Evolutionary conservation across 2,329 filamentous ascomycete genomes (phyloP).

Genomic region (Trichoderma koningii): DNA sequence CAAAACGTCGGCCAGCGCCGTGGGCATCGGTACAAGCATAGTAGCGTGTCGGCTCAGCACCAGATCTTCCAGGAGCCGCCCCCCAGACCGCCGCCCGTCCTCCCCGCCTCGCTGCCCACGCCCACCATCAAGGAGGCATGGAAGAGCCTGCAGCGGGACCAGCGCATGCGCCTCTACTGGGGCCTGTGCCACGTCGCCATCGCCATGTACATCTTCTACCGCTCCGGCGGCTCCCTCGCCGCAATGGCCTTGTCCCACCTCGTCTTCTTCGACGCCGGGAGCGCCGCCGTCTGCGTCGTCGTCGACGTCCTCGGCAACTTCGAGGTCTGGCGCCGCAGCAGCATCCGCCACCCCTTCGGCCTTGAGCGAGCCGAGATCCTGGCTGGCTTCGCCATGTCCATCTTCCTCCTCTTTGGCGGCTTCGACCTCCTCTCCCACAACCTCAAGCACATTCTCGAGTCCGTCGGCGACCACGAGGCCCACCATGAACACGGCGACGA

Average conservation of each 20-base stretch:
- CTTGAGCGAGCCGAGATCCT: conserved; percentile 91
- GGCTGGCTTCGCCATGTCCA: conserved; percentile 92
- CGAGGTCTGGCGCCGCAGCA: conserved; percentile 93
- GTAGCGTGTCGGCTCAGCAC: conserved; percentile 82
- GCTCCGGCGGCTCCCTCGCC: conserved; percentile 80
- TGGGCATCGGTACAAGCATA: conserved; percentile 97
- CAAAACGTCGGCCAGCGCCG: conserved; percentile 88
- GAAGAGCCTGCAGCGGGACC: conserved; percentile 84
- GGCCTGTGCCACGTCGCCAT: conserved; percentile 84
- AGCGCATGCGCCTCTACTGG: conserved; percentile 82
- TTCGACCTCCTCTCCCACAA: conserved; percentile 94
- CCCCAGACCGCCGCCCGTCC: conserved; percentile 77
- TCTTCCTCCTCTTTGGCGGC: conserved; percentile 95
- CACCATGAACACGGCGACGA: conserved; percentile 68
- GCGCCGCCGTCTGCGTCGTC: conserved; percentile 84
- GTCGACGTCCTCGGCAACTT: conserved; percentile 96
- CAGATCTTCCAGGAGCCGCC: conserved; percentile 96
- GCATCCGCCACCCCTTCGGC: conserved; percentile 89
- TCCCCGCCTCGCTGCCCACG: conserved; percentile 88
- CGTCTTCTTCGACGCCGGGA: conserved; percentile 92
- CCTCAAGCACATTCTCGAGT: conserved; percentile 86
- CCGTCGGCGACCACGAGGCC: conserved; percentile 59
- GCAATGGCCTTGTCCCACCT: conserved; percentile 91
- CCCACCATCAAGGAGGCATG: conserved; percentile 88
- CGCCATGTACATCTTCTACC: conserved; percentile 82